Percentiles rank a stretch among this genome's conserved stretches.
These are phyloP conservation scores for Epichloe sibirici DNA, from an alignment of 2,329 filamentous ascomycete genomes.

Conservation along the genomic window DNA sequence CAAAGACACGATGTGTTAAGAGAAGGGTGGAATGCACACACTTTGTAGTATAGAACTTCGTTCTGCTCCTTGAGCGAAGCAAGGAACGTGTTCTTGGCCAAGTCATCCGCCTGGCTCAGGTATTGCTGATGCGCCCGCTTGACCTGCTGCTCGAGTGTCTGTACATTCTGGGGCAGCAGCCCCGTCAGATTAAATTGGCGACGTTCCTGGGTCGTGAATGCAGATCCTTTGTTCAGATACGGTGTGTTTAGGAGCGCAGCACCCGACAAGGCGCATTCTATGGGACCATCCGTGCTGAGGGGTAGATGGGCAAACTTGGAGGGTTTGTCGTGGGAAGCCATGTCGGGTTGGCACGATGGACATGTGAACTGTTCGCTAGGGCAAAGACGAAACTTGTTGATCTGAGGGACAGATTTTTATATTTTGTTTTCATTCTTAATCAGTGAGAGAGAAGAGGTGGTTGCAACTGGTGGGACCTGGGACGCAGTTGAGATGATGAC, in stretches of 20 bases:
- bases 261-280: conserved; percentile 25
- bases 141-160: conserved; percentile 66
- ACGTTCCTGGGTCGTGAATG: conserved; percentile 59
- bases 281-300: conserved; percentile 23
- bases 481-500: not conserved
- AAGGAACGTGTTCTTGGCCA: conserved; percentile 82
- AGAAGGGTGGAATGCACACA: conserved; percentile 19
- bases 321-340: conserved; percentile 4
- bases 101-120: conserved; percentile 42
- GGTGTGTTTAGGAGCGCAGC: conserved; percentile 23
- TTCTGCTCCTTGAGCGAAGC: conserved; percentile 79
- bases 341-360: not conserved
- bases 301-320: conserved; percentile 19
- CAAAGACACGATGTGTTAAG: too few relatives aligned
- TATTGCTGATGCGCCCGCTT: conserved; percentile 75
- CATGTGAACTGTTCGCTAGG: too few relatives aligned
- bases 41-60: conserved; percentile 67
- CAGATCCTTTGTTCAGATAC: conserved; percentile 68
- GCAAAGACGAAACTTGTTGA: too few relatives aligned
- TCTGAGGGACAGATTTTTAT: too few relatives aligned
- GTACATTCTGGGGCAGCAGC: conserved; percentile 58
- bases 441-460: not conserved
- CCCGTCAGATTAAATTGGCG: conserved; percentile 57
- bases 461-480: not conserved
- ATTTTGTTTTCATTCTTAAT: too few relatives aligned